Evolutionary conservation across 129 eudicot species (phyloP), one percentile per base, ranked within the genome.

Genomic region (sunflower (Helianthus annuus)): DNA sequence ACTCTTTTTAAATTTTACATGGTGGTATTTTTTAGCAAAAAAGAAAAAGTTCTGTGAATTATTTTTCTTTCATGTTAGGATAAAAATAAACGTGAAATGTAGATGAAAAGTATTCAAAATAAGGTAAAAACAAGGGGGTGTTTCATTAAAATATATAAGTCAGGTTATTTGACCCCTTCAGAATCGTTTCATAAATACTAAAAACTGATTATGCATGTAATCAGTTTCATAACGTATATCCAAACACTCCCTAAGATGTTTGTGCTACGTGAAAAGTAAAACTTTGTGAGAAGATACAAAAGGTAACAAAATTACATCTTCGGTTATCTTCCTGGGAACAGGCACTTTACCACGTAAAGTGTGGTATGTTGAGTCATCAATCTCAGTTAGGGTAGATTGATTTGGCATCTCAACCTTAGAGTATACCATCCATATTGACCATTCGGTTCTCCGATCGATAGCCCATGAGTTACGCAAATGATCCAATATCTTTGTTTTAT

Each of bases 361-460:
- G 57, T 74, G 81, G 69, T 79, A 75, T 12, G 88, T 68, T 17
- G 89, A 68, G 56, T 82, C 91, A 67, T 79, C 88, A 79, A 85
- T 81, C 70, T 74, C 89, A 79, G 85, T 86, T 83, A 85, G 75
- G 56, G 87, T 88, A 60, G 79, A 78, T 59, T 88, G 99, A 76
- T 86, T 89, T 72, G 99, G 97, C 96, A 90, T 94, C 78, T 90
- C 99, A 72, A 88, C 96, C 71, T 90, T 94, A 24, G 93, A 85
- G 85, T 94, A 78, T 48, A 94, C 97, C 97, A 94, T 94, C 99
- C 99, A 94, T 78, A 94, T 94, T 27, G 99, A 94, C 99, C 99
- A 94, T 87, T 94, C 99, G 34, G 97, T 91, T 81, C 82, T 94
- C 49, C 99, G 88, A 67, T 94, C 97, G 76, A 65, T 56, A 66